Conservation (phyloP, 1,284 basidiomycete genomes). For the Pulveroboletus sp. region DNA sequence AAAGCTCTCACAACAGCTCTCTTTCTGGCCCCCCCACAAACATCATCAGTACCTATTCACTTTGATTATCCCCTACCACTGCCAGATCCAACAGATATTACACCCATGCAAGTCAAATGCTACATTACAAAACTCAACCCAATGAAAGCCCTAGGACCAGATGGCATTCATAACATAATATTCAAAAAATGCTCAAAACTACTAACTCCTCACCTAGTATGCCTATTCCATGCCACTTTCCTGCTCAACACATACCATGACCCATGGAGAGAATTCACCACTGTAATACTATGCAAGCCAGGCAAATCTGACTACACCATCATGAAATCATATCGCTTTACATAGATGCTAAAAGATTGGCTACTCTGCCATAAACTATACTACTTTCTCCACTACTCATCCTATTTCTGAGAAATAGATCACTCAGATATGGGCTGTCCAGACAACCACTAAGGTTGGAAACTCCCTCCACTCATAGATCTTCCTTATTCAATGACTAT, state of each 20-base stretch:
- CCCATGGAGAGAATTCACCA: not conserved
- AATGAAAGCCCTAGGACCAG: conserved; percentile 16
- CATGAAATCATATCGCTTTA: too few relatives aligned
- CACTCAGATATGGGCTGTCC: too few relatives aligned
- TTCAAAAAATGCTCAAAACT: conserved; percentile 36
- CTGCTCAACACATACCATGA: conserved; percentile 16
- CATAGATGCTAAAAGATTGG: too few relatives aligned
- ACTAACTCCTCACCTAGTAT: conserved; percentile 25
- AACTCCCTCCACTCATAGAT: too few relatives aligned
- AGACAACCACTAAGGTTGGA: too few relatives aligned
- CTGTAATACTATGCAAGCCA: not conserved
- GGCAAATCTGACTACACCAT: not conserved
- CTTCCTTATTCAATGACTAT: too few relatives aligned
- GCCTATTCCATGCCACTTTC: not conserved
- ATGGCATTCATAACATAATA: conserved; percentile 29
- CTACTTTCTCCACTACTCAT: too few relatives aligned
- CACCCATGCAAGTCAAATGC: accelerated
- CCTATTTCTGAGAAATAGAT: too few relatives aligned
- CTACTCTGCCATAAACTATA: too few relatives aligned
- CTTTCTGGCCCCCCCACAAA: not conserved
- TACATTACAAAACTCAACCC: not conserved
- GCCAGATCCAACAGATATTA: not conserved
- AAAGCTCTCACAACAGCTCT: not conserved
- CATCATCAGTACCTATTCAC: not conserved
- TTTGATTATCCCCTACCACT: not conserved